Evolutionary conservation across 306 rosid genomes (phyloP).

Genomic region (Cercis canadensis): DNA sequence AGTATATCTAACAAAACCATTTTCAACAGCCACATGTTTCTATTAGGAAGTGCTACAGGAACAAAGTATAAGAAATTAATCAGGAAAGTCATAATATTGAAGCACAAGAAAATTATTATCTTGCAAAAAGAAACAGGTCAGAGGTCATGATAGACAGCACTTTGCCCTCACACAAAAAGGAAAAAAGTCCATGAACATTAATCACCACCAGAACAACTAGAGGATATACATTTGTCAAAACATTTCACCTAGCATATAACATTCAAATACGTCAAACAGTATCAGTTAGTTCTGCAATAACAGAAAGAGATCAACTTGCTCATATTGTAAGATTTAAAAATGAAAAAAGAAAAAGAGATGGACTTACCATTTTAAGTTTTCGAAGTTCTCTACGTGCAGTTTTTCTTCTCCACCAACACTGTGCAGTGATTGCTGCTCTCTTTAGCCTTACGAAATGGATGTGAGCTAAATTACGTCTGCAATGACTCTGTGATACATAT

Average conservation of each 20-base stretch:
- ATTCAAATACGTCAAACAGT: too few relatives aligned
- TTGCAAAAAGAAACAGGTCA: not conserved
- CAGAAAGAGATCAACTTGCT: not conserved
- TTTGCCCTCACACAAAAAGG: not conserved
- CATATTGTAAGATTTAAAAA: slow-evolving; percentile 22
- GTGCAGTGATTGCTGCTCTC: slow-evolving; percentile 63
- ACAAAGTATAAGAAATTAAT: slow-evolving; percentile 2
- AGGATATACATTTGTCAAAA: not conserved
- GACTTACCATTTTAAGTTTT: slow-evolving; percentile 71
- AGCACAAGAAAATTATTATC: not conserved
- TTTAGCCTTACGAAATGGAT: slow-evolving; percentile 45
- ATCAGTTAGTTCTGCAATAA: not conserved
- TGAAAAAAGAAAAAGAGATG: slow-evolving; percentile 11
- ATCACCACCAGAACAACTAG: too few relatives aligned
- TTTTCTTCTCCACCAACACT: slow-evolving; percentile 73
- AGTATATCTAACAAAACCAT: not conserved
- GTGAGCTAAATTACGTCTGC: slow-evolving; percentile 51
- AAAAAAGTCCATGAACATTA: too few relatives aligned
- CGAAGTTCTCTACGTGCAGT: slow-evolving; percentile 71
- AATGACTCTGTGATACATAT: slow-evolving; percentile 55
- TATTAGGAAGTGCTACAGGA: not conserved
- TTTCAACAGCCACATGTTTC: not conserved
- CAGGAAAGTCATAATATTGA: not conserved
- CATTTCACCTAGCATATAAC: too few relatives aligned
- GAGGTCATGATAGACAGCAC: not conserved